Evolutionary conservation across 192 early-diverging fungal genomes (phyloP).

Genomic region (Glomus cerebriforme): DNA sequence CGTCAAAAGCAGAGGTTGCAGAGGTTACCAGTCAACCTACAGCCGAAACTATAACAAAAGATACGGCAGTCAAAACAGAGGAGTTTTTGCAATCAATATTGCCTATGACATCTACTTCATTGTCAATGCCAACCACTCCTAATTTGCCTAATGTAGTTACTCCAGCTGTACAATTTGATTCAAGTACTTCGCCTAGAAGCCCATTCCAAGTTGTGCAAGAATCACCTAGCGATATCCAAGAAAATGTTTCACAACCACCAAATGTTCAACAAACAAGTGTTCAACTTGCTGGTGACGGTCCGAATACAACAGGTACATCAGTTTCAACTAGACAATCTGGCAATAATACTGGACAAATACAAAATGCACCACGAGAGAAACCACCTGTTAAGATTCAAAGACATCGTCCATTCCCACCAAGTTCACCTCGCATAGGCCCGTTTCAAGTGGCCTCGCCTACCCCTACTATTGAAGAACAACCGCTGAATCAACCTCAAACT

Average conservation of each 20-base stretch:
- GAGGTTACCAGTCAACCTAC: neutral
- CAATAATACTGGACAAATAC: neutral
- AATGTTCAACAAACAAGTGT: neutral
- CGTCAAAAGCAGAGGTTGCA: neutral
- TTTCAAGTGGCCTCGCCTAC: neutral
- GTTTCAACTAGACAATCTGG: neutral
- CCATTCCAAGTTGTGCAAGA: neutral
- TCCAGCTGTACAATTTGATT: neutral
- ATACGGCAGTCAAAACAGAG: neutral
- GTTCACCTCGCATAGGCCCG: neutral
- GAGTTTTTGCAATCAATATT: neutral
- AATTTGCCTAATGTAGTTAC: neutral
- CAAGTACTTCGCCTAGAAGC: neutral
- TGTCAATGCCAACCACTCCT: neutral
- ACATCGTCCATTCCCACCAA: neutral
- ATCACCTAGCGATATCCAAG: neutral
- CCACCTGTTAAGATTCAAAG: constrained; percentile 6
- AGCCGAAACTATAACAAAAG: neutral
- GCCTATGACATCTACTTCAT: neutral
- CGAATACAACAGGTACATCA: neutral
- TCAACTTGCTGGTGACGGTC: neutral
- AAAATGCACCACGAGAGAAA: neutral
- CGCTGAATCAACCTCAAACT: neutral
- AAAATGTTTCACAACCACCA: neutral
- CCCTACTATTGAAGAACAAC: neutral